Evolutionary conservation across 179 eudicot species (phyloP).

Genomic region (Nepenthes alata): DNA sequence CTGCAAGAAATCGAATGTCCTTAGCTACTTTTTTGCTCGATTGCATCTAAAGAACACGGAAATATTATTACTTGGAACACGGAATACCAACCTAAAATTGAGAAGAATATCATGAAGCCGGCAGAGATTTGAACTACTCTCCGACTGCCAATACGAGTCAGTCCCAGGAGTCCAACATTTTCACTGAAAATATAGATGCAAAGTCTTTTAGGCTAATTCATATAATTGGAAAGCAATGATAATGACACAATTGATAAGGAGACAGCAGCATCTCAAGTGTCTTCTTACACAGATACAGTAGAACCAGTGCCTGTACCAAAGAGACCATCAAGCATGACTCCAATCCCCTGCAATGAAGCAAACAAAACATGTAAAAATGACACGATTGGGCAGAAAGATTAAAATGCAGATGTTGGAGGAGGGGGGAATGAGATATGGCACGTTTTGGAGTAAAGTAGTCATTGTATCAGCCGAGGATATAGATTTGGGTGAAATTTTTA

Average conservation of each 20-base stretch:
- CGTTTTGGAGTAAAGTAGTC: too few species aligned
- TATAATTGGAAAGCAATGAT: slow-evolving; percentile 1
- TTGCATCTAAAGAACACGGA: neutral
- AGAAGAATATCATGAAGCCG: slow-evolving; percentile 95
- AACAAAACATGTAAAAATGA: neutral
- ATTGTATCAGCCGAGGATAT: too few species aligned
- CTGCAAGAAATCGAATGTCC: slow-evolving; percentile 28
- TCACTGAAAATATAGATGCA: slow-evolving; percentile 41
- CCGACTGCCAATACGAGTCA: slow-evolving; percentile 95
- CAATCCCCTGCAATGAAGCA: slow-evolving; percentile 59
- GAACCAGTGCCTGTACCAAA: slow-evolving; percentile 89
- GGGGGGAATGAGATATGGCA: too few species aligned
- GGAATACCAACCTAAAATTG: slow-evolving; percentile 49
- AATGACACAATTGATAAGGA: neutral
- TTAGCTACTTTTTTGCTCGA: too few species aligned
- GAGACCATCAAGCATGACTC: slow-evolving; percentile 77
- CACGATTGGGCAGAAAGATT: too few species aligned
- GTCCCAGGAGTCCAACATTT: slow-evolving; percentile 90
- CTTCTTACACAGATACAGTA: slow-evolving; percentile 84
- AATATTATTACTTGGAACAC: neutral
- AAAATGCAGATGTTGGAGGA: too few species aligned
- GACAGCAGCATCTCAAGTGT: neutral
- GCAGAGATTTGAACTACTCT: slow-evolving; percentile 98
- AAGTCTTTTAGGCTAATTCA: neutral
- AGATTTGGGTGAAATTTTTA: too few species aligned